Evolutionary conservation across 768 basidiomycete genomes (phyloP).

Genomic region (Lentinula sp.): DNA sequence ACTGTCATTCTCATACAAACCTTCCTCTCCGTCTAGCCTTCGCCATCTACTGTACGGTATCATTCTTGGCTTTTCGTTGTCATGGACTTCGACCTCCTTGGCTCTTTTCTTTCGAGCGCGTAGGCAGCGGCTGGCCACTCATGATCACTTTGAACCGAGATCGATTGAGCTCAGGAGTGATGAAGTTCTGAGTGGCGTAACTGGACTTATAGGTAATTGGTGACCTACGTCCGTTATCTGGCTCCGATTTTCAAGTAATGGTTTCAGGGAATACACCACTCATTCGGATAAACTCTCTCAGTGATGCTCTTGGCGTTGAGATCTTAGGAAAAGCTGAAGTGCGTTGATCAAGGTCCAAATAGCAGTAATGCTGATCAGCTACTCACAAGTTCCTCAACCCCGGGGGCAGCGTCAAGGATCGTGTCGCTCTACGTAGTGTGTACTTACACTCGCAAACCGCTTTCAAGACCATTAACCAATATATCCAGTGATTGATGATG

Average conservation of each 20-base stretch:
- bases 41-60: constrained; percentile 44
- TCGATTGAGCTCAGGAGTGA: constrained; percentile 71
- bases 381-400: constrained; percentile 81
- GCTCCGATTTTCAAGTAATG: background rate
- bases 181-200: constrained; percentile 75
- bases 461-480: background rate
- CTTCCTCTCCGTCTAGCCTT: constrained; percentile 17
- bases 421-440: constrained; percentile 89
- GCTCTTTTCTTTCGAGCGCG: constrained; percentile 45
- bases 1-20: constrained; percentile 15
- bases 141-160: constrained; percentile 33
- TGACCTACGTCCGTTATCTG: background rate
- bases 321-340: constrained; percentile 96
- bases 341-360: constrained; percentile 5
- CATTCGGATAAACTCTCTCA: constrained; percentile 85
- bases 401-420: constrained; percentile 96
- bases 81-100: constrained; percentile 64
- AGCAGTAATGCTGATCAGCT: background rate
- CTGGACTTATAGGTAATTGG: constrained; percentile 72
- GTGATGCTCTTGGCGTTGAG: constrained; percentile 86
- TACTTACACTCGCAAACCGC: background rate
- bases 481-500: constrained; percentile 86
- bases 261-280: constrained; percentile 86
- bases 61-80: constrained; percentile 71
- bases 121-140: constrained; percentile 29